Evolutionary conservation across 768 basidiomycete species (phyloP).

Genomic region (Tremella yokohamensis): DNA sequence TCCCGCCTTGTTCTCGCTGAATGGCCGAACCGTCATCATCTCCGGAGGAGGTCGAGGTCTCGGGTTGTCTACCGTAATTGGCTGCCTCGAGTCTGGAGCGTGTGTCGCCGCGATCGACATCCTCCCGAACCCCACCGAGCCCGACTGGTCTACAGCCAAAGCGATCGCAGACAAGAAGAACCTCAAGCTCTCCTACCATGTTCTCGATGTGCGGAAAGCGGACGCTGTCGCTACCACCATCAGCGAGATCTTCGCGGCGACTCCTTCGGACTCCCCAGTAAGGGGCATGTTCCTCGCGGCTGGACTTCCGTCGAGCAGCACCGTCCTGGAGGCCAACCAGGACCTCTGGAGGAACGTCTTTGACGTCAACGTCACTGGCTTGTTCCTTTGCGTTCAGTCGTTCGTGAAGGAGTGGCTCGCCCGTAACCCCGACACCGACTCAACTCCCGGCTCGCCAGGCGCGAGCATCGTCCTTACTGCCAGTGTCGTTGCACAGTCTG

Average conservation of each 20-base stretch:
- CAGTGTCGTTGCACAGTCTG: conserved; percentile 33
- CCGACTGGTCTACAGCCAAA: conserved; percentile 27
- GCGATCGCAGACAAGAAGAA: conserved; percentile 9
- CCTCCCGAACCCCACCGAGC: conserved; percentile 26
- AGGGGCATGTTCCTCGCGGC: conserved; percentile 25
- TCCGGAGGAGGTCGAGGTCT: conserved; percentile 45
- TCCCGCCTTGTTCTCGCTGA: conserved; percentile 35
- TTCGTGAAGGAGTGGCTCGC: conserved; percentile 20
- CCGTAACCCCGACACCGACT: background rate
- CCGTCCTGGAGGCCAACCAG: conserved; percentile 23
- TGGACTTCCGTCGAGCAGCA: conserved; percentile 25
- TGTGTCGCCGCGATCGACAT: conserved; percentile 36
- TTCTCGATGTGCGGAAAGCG: conserved; percentile 24
- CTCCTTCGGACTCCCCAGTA: conserved; percentile 11
- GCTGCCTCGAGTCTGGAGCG: conserved; percentile 35
- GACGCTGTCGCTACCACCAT: conserved; percentile 10
- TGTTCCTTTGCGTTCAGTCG: conserved; percentile 20
- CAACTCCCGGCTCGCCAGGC: background rate
- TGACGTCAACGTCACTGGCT: conserved; percentile 39
- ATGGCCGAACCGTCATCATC: conserved; percentile 30
- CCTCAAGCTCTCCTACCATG: conserved; percentile 19
- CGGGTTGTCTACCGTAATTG: conserved; percentile 35
- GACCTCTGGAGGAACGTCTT: conserved; percentile 31
- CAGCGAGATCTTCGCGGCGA: conserved; percentile 13
- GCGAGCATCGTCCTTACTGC: conserved; percentile 5